phyloP scores from a whole-genome alignment of 2,329 filamentous ascomycete species.

The Xylaria multiplex region DNA sequence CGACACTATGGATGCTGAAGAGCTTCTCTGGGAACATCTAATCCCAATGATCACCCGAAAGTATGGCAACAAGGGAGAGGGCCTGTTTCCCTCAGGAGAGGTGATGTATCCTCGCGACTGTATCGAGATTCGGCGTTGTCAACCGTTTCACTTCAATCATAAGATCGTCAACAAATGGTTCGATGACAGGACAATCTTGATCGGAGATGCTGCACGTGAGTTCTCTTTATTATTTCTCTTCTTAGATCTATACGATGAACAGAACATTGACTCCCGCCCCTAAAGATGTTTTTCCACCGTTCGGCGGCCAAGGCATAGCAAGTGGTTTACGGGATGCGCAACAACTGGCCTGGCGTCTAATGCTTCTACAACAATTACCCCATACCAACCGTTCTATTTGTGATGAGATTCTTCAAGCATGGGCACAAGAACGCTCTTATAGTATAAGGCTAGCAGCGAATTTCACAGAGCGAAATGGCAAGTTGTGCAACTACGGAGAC shows the following conservation, averaged over 20 bases:
- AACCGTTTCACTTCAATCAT: slow-evolving; percentile 58
- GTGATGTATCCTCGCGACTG: slow-evolving; percentile 57
- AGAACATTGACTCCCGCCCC: not conserved
- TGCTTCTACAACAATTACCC: slow-evolving; percentile 36
- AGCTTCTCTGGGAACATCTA: slow-evolving; percentile 48
- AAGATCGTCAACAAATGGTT: slow-evolving; percentile 60
- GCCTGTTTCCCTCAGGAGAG: slow-evolving; percentile 38
- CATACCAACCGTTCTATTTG: slow-evolving; percentile 15
- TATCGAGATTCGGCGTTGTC: slow-evolving; percentile 56
- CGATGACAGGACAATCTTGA: slow-evolving; percentile 53
- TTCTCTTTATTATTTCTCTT: not conserved
- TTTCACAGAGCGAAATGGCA: slow-evolving; percentile 39
- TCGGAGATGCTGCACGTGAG: slow-evolving; percentile 60
- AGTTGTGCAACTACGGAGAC: slow-evolving; percentile 42
- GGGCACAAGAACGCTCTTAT: slow-evolving; percentile 39
- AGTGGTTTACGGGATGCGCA: slow-evolving; percentile 51
- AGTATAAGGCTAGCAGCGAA: slow-evolving; percentile 39
- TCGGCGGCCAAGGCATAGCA: slow-evolving; percentile 53
- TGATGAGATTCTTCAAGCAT: slow-evolving; percentile 35
- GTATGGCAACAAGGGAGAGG: slow-evolving; percentile 45
- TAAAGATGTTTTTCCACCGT: slow-evolving; percentile 59
- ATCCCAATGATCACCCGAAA: slow-evolving; percentile 47
- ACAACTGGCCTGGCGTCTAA: slow-evolving; percentile 50
- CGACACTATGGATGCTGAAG: slow-evolving; percentile 47
- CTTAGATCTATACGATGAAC: not conserved